Conservation (phyloP, 31 red algal genomes). For the Porphyra umbilicalis region DNA sequence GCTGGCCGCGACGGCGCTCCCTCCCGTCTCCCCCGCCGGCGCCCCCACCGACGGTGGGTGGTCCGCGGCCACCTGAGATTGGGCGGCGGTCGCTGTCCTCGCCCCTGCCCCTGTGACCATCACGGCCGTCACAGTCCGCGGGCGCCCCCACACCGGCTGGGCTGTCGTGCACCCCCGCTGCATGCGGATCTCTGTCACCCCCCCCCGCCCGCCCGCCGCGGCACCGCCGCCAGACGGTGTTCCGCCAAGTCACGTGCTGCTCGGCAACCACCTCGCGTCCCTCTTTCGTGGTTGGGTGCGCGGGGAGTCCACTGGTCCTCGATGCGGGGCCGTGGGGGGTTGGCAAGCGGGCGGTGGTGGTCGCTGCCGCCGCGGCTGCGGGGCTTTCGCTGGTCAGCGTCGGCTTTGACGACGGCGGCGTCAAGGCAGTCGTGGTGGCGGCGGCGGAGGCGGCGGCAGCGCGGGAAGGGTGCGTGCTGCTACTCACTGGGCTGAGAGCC, state of each 20-base stretch:
- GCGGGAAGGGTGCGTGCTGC: not conserved
- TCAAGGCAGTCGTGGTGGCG: not conserved
- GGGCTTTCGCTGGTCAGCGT: not conserved
- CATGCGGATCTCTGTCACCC: not conserved
- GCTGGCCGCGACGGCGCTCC: not conserved
- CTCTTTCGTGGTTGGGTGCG: too few relatives aligned
- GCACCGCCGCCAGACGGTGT: not conserved
- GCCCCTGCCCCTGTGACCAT: not conserved
- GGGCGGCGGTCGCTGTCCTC: not conserved
- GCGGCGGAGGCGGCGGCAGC: not conserved
- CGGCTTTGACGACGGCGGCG: not conserved
- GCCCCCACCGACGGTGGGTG: not conserved
- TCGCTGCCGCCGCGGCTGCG: not conserved
- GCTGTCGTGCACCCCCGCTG: not conserved
- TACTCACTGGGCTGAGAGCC: too few relatives aligned
- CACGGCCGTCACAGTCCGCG: not conserved
- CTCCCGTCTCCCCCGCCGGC: not conserved
- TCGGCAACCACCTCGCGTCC: too few relatives aligned
- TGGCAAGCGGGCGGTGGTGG: not conserved
- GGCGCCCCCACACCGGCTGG: not conserved
- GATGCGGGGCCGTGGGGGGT: not conserved
- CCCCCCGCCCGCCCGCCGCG: not conserved
- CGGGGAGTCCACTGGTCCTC: not conserved
- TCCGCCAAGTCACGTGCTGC: too few relatives aligned
- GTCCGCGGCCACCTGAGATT: not conserved